Percentiles rank a stretch among this genome's conserved stretches.
phyloP scores from a whole-genome alignment of 148 eudicot genomes.

The Persicaria maculosa region DNA sequence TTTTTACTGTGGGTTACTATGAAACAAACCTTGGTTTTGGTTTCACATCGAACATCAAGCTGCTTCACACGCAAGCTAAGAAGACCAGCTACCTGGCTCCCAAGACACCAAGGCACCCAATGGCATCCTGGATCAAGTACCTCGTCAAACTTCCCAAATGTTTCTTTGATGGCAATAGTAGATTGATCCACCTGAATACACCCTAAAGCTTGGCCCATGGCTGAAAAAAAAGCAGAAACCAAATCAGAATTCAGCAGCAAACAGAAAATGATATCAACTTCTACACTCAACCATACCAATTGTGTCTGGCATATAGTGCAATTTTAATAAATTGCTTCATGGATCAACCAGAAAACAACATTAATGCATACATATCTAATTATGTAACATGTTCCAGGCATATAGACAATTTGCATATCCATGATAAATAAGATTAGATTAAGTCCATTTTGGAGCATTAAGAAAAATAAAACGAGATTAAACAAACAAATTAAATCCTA shows the following conservation, averaged over 20 bases:
- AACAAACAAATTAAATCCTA: not conserved
- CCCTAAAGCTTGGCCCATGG: constrained; percentile 37
- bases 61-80: constrained; percentile 37
- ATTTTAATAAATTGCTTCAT: not conserved
- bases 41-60: constrained; percentile 46
- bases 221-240: not conserved
- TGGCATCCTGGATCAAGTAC: constrained; percentile 43
- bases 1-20: not conserved
- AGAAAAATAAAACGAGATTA: not conserved
- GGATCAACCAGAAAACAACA: not conserved
- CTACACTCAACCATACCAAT: not conserved
- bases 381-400: not conserved
- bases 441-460: not conserved
- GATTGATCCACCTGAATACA: constrained; percentile 41
- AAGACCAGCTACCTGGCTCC: constrained; percentile 33
- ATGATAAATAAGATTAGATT: not conserved
- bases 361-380: not conserved
- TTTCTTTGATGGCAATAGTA: constrained; percentile 34
- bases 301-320: not conserved
- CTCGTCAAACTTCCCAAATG: constrained; percentile 29
- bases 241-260: not conserved
- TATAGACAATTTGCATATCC: not conserved
- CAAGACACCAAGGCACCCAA: constrained; percentile 41
- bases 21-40: constrained; percentile 37
- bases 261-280: not conserved